Evolutionary conservation across 106 monocot species (phyloP), one percentile per base, ranked within the genome.

Genomic region (Apostasia ramifera): DNA sequence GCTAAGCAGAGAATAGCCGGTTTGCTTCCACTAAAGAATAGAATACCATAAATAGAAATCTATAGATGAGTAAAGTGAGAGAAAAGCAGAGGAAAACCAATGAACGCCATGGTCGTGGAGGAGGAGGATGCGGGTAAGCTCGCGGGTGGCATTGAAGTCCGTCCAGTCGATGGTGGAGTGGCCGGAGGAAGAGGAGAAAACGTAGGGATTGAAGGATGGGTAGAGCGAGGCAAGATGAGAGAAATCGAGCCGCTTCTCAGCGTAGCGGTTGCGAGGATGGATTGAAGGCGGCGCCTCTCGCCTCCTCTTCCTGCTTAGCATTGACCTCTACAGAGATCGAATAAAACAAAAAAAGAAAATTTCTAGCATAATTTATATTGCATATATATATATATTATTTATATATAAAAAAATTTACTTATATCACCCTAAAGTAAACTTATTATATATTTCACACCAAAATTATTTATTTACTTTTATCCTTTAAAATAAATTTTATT

Each of bases 101-200:
- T 87, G 54, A 77, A 98, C 80, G 57, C 75, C 84, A 13, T 98
- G 92, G 70, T 98, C 92, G 73, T 90, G 89, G 73, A 75, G 92
- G 69, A 98, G 89, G 73, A 98, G 97, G 49, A 92, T 85, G 43
- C 92, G 80, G 40, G 92, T 87, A 67, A 98, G 97, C 85, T 98
- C 97, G 76, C 97, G 89, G 57, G 87, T 87, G 85, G 88, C 88
- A 71, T 81, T 79, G 88, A 76, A 86, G 78, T 95, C 84, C 59
- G 91, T 87, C 81, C 81, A 92, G 86, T 92, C 87, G 81, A 98
- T 83, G 47, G 87, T 53, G 37, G 87, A 69, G 40, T 87, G 87
- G 62, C 84, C 78, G 57, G 66, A 59, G 52, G 68, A 42, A 6
- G 77, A 65, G 5, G 82, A 66, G 72, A 78, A 82, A 71, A 92